Base-by-base conservation (phyloP, 1,139 yeast species). In the Kodamaea arcana region DNA sequence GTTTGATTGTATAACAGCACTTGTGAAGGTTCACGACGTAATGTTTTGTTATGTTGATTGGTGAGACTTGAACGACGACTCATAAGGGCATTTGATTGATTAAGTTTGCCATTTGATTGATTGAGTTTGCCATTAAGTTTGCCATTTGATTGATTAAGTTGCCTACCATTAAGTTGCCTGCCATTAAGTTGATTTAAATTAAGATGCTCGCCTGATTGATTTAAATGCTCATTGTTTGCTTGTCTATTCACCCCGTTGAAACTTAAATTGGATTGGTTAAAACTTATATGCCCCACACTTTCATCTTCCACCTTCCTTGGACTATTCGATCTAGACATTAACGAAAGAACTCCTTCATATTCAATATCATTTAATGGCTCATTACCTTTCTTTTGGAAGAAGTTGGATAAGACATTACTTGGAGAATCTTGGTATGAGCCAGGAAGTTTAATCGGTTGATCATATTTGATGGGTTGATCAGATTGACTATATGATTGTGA, bases 331-430 rank as follows among this genome's bases (percentile, higher is more conserved):
- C 34, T 34, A 4, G 67, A 53, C 36, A 66, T 41, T 54, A 74
- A 54, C 70, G 94, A 75, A 50, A 84, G 58, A 0, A 88, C 95
- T 4, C 96, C 96, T 51, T 83, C 94, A 44, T 81, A 74, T 56
- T 90, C 97, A 32, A 87, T 68, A 13, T 82, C 88, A 9, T 80
- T 71, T 40, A 88, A 64, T 8, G 94, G 90, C 13, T 62, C 62
- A 40, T 80, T 76, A n/a, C 96, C 96, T 52, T 85, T 87, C 26
- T 65, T 66, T 24, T 72, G 71, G 56, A 88, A 88, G 52, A 88
- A 88, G 27, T 72, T 77, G 5, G 90, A 82, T 37, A 88, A 64
- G 20, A 77, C 70, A 34, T 75, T 78, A 54, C 26, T 29, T 15
- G 32, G 16, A 27, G 25, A 12, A 10, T 32, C 17, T 3, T 16